These are phyloP conservation scores for Solanum gandarillasii DNA, from an alignment of 257 asterid species.

Conservation along the genomic window DNA sequence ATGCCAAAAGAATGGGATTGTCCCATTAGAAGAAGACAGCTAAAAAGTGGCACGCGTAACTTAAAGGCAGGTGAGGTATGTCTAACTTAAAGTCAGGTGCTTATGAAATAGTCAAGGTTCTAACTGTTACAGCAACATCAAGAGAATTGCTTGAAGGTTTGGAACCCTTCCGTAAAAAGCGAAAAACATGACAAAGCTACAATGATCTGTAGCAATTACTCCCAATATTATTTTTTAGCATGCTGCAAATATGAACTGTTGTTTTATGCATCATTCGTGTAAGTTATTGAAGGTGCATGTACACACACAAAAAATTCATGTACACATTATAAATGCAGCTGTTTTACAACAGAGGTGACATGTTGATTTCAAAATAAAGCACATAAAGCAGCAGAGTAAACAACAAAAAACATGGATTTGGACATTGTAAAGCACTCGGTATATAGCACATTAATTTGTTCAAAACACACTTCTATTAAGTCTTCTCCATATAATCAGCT, in stretches of 20 bases:
- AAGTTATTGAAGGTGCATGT: background rate
- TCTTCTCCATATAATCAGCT: background rate
- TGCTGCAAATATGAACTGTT: background rate
- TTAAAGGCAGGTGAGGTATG: background rate
- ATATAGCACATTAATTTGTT: background rate
- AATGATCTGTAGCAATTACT: background rate
- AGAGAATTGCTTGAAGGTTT: background rate
- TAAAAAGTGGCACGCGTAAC: background rate
- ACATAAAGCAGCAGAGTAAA: background rate
- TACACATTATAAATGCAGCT: background rate
- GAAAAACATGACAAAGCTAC: background rate
- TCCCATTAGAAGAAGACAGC: background rate
- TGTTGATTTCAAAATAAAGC: background rate
- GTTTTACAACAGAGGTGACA: background rate
- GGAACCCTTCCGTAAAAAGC: background rate
- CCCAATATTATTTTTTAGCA: background rate
- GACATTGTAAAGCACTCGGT: background rate
- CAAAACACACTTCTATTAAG: background rate
- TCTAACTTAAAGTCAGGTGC: background rate
- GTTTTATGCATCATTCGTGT: background rate
- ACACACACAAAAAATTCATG: background rate
- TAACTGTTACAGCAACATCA: background rate
- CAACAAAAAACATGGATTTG: background rate
- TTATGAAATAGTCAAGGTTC: background rate
- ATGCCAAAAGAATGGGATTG: background rate